Conservation (phyloP, 1,139 yeast genomes). For the Chernovozyma sophiae-reginae region DNA sequence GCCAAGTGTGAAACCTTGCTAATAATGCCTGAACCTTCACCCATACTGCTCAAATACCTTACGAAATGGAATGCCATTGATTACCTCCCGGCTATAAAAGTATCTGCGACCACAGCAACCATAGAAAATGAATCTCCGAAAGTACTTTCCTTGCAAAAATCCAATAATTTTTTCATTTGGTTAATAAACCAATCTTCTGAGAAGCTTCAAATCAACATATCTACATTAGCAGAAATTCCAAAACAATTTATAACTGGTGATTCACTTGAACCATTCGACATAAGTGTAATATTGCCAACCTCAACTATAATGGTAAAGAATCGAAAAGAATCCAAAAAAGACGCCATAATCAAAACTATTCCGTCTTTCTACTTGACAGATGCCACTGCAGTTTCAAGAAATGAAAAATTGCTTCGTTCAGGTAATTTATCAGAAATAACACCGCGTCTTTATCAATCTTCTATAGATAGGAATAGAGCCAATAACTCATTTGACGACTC, state of each 20-base stretch:
- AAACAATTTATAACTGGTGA: slow-evolving; percentile 7
- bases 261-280: neutral
- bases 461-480: neutral
- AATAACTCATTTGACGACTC: slow-evolving; percentile 9
- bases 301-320: neutral
- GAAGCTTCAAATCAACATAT: slow-evolving; percentile 13
- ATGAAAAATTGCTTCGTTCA: slow-evolving; percentile 28
- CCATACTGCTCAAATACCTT: slow-evolving; percentile 26
- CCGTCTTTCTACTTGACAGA: slow-evolving; percentile 34
- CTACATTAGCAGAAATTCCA: slow-evolving; percentile 15
- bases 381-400: slow-evolving; percentile 25
- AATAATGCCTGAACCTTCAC: slow-evolving; percentile 24
- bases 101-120: slow-evolving; percentile 9
- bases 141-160: slow-evolving; percentile 8
- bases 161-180: slow-evolving; percentile 15
- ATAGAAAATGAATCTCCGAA: slow-evolving; percentile 9
- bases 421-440: slow-evolving; percentile 13
- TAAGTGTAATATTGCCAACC: neutral
- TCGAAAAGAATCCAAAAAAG: slow-evolving; percentile 3
- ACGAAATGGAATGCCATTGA: slow-evolving; percentile 34
- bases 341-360: slow-evolving; percentile 17
- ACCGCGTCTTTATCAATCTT: too few species aligned
- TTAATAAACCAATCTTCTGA: slow-evolving; percentile 26
- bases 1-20: slow-evolving; percentile 25
- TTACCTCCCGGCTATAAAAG: slow-evolving; percentile 24